Evolutionary conservation across 331 rosid species (phyloP), one percentile per base, ranked within the genome.

Genomic region (Spiraea crenata): DNA sequence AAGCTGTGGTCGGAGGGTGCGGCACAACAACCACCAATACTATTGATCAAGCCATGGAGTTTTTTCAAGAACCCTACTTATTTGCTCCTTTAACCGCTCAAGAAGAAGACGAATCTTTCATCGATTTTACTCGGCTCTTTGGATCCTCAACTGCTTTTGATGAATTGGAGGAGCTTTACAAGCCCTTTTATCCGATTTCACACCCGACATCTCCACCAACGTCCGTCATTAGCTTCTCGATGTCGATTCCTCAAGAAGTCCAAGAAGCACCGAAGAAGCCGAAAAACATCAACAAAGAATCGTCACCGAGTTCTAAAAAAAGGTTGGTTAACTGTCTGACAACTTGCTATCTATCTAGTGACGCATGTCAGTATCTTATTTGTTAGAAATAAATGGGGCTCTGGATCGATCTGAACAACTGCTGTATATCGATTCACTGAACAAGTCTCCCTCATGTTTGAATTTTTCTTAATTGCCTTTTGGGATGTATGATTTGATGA

Each of bases 1-100:
- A 88, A 46, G 90, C 96, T 39, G 78, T 92, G 63, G 92, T 90
- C 25, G 82, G 85, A 79, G 96, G 98, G n/a, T 66, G 63, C 81
- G 63, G 3, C 48, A 58, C 7, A 46, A 67, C 45, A 9, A 63
- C 13, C 14, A 63, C 0, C 35, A 44, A 3, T 20, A 42, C 13
- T 41, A 37, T 41, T 40, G 69, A 51, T 60, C 80, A 74, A 74
- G 76, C 50, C 56, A 69, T 79, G 39, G 81, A 67, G 40, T 12
- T 68, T 16, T 68, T 71, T n/a, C 59, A 71, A 9, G 19, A n/a
- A 9, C 25, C 64, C 8, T 45, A 45, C 79, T n/a, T 63, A 20
- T 80, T 71, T 64, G 67, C 77, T 67, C 69, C 74, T 25, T 65
- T 74, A 39, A 73, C 66, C 57, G 7, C 69, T 5, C 62, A 71